These are phyloP conservation scores for Ogataea nakhonphanomensis DNA, from an alignment of 805 yeast species.

Conservation along the genomic window DNA sequence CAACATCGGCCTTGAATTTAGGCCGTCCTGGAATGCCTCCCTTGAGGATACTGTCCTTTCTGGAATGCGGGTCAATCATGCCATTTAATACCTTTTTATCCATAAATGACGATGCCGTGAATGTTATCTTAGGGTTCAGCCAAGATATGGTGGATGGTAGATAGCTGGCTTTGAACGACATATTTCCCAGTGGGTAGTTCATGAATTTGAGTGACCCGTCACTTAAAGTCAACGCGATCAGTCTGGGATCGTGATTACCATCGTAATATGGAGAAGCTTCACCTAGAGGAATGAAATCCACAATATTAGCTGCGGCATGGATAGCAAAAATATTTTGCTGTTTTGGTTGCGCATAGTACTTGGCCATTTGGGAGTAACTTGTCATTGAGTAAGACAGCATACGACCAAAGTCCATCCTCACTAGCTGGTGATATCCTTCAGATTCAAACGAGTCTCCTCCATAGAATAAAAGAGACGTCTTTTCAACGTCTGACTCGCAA, in stretches of 20 bases:
- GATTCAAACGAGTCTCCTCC: slow-evolving; percentile 57
- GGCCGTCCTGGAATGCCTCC: slow-evolving; percentile 77
- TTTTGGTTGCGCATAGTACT: slow-evolving; percentile 61
- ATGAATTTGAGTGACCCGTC: slow-evolving; percentile 65
- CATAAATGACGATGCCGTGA: slow-evolving; percentile 45
- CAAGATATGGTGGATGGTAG: slow-evolving; percentile 81
- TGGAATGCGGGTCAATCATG: slow-evolving; percentile 46
- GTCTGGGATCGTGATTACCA: slow-evolving; percentile 75
- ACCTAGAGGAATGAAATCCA: slow-evolving; percentile 52
- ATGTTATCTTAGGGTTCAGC: slow-evolving; percentile 69
- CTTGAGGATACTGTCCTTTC: slow-evolving; percentile 52
- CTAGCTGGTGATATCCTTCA: slow-evolving; percentile 43
- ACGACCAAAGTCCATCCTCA: slow-evolving; percentile 69
- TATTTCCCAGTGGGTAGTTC: slow-evolving; percentile 52
- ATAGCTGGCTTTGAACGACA: slow-evolving; percentile 50
- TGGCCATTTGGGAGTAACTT: slow-evolving; percentile 78
- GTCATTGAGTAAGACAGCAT: slow-evolving; percentile 79
- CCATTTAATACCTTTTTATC: slow-evolving; percentile 29
- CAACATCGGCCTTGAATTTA: slow-evolving; percentile 44
- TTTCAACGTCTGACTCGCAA: slow-evolving; percentile 75
- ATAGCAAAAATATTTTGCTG: slow-evolving; percentile 56
- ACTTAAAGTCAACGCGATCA: slow-evolving; percentile 54
- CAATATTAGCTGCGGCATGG: slow-evolving; percentile 42
- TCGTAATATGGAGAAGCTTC: slow-evolving; percentile 68
- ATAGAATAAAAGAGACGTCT: slow-evolving; percentile 65